A percentile compares a stretch with the other conserved stretches of the same genome.
These are phyloP conservation scores for Hypoxylon subgilvum DNA, from an alignment of 495 filamentous ascomycete species.

Conservation along the genomic window DNA sequence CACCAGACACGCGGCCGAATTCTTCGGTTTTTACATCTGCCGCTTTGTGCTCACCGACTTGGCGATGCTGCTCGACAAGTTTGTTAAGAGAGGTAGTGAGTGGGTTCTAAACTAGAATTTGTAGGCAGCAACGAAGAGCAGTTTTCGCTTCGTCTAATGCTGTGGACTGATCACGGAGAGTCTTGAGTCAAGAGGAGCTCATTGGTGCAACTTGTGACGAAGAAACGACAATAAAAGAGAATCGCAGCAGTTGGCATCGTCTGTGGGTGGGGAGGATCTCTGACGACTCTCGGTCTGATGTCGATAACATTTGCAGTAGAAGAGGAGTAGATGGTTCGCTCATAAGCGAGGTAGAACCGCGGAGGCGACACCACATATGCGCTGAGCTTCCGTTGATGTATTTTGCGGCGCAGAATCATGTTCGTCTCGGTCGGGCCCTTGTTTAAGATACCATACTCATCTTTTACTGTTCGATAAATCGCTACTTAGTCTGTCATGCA, in stretches of 20 bases:
- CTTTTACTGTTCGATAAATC: constrained; percentile 26
- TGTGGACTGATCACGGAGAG: no score
- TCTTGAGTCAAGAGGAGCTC: background rate
- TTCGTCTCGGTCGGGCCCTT: constrained; percentile 17
- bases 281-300: background rate
- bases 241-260: no score
- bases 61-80: constrained; percentile 89
- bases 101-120: constrained; percentile 77
- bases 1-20: constrained; percentile 92
- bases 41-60: constrained; percentile 90
- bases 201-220: constrained; percentile 4
- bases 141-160: no score
- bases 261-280: background rate
- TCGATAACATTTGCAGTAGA: background rate
- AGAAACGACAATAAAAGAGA: background rate
- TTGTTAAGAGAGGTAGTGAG: constrained; percentile 92
- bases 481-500: background rate
- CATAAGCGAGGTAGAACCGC: background rate
- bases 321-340: background rate
- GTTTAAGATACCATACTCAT: constrained; percentile 32
- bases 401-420: constrained; percentile 27
- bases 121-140: background rate
- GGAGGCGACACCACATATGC: constrained; percentile 8
- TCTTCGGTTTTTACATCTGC: constrained; percentile 96
- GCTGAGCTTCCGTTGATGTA: constrained; percentile 20